phyloP scores from a whole-genome alignment of 2,329 filamentous ascomycete genomes.

The Phoma sp. region DNA sequence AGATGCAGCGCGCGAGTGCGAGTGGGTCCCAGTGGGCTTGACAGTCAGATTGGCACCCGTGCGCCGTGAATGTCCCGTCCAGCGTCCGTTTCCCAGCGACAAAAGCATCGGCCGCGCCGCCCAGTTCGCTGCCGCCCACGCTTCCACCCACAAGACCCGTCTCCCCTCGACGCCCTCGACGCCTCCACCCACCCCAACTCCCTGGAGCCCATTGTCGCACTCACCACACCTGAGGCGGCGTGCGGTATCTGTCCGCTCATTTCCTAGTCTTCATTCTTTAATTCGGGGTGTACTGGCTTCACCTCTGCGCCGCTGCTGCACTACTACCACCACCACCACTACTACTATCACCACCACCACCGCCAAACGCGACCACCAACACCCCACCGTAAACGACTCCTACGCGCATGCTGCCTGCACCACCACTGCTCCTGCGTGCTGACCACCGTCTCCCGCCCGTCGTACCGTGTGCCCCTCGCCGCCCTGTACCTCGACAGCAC shows the following conservation, averaged over 20 bases:
- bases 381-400: slow-evolving; percentile 14
- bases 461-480: slow-evolving; percentile 37
- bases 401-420: slow-evolving; percentile 35
- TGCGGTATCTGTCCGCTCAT: slow-evolving; percentile 48
- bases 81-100: slow-evolving; percentile 18
- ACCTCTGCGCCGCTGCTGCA: slow-evolving; percentile 28
- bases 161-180: slow-evolving; percentile 18
- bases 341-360: slow-evolving; percentile 7
- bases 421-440: slow-evolving; percentile 33
- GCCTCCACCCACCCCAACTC: slow-evolving; percentile 20
- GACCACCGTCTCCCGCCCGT: slow-evolving; percentile 31
- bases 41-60: slow-evolving; percentile 16
- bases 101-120: slow-evolving; percentile 29
- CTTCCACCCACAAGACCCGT: slow-evolving; percentile 30
- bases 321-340: slow-evolving; percentile 9
- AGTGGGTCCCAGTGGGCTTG: slow-evolving; percentile 12
- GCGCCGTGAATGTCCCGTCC: slow-evolving; percentile 2
- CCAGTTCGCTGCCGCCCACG: slow-evolving; percentile 29
- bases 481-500: slow-evolving; percentile 45
- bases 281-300: slow-evolving; percentile 48
- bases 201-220: slow-evolving; percentile 44
- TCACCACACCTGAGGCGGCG: slow-evolving; percentile 35
- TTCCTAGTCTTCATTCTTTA: slow-evolving; percentile 47
- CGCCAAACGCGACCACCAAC: no score
- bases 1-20: slow-evolving; percentile 3